phyloP scores from a whole-genome alignment of 2,329 filamentous ascomycete species.

The Coleophoma eucalyptorum region DNA sequence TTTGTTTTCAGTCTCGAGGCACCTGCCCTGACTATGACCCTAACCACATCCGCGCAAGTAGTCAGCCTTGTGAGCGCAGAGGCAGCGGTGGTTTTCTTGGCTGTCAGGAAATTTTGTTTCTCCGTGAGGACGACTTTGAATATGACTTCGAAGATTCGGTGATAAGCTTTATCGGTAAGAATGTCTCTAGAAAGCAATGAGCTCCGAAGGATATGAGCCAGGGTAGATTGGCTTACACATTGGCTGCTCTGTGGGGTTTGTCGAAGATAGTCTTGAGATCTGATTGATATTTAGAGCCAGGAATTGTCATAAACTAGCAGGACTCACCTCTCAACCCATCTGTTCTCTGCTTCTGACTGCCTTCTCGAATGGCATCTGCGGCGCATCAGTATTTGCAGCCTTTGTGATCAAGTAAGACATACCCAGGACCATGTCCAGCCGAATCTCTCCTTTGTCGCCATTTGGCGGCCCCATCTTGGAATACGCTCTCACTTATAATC shows the following conservation, averaged over 20 bases:
- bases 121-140: conserved; percentile 68
- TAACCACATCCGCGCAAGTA: conserved; percentile 67
- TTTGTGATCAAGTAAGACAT: neutral
- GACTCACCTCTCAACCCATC: conserved; percentile 10
- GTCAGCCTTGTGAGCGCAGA: conserved; percentile 55
- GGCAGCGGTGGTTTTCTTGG: conserved; percentile 46
- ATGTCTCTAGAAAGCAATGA: conserved; percentile 22
- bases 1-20: conserved; percentile 66
- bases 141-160: conserved; percentile 75
- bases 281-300: conserved; percentile 2
- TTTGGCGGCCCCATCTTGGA: conserved; percentile 4
- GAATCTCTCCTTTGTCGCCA: conserved; percentile 5
- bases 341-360: conserved; percentile 4
- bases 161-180: conserved; percentile 74
- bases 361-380: conserved; percentile 1
- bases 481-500: neutral
- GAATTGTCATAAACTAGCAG: no score
- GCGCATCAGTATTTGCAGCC: conserved; percentile 1
- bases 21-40: conserved; percentile 67
- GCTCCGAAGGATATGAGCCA: neutral
- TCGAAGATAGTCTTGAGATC: conserved; percentile 25
- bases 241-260: conserved; percentile 16
- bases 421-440: conserved; percentile 7
- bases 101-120: conserved; percentile 58
- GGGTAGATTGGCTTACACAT: conserved; percentile 16